A percentile compares a stretch with the other conserved stretches of the same genome.
phyloP scores from a whole-genome alignment of 805 yeast species.

The Barnettozyma botsteinii region DNA sequence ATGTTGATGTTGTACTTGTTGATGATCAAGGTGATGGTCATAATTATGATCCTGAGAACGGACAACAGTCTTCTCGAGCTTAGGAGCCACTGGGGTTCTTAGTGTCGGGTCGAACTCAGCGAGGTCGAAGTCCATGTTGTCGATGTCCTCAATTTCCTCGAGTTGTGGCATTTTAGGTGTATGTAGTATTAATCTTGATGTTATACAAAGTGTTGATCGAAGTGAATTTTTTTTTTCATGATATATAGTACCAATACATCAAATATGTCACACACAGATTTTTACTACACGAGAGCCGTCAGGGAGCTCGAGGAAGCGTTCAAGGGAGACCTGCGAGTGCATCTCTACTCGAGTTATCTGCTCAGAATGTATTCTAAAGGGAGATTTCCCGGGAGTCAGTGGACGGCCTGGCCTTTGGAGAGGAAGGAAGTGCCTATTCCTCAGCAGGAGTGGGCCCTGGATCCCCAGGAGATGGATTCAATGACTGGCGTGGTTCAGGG shows the following conservation, averaged over 20 bases:
- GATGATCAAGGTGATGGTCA: slow-evolving; percentile 23
- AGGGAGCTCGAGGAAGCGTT: slow-evolving; percentile 43
- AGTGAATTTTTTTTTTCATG: no score
- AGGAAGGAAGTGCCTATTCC: background rate
- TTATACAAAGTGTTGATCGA: background rate
- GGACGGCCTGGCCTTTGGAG: slow-evolving; percentile 59
- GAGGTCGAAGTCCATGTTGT: slow-evolving; percentile 87
- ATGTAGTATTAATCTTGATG: background rate
- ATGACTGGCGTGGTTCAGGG: no score
- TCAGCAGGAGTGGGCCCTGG: background rate
- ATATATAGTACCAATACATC: no score
- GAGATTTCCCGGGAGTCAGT: slow-evolving; percentile 33
- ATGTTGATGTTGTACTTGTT: slow-evolving; percentile 29
- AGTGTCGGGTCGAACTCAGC: slow-evolving; percentile 80
- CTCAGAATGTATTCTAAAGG: slow-evolving; percentile 29
- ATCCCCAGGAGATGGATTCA: background rate
- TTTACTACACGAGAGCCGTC: slow-evolving; percentile 18
- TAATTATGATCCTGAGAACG: slow-evolving; percentile 51
- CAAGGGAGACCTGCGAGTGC: slow-evolving; percentile 54
- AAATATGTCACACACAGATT: no score
- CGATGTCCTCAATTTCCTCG: slow-evolving; percentile 82
- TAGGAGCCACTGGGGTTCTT: slow-evolving; percentile 67
- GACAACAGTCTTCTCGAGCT: slow-evolving; percentile 51
- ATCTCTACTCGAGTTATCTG: slow-evolving; percentile 54
- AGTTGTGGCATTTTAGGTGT: slow-evolving; percentile 52